These are phyloP conservation scores for Gymnopilus junonius DNA, from an alignment of 768 basidiomycete species.

Conservation along the genomic window DNA sequence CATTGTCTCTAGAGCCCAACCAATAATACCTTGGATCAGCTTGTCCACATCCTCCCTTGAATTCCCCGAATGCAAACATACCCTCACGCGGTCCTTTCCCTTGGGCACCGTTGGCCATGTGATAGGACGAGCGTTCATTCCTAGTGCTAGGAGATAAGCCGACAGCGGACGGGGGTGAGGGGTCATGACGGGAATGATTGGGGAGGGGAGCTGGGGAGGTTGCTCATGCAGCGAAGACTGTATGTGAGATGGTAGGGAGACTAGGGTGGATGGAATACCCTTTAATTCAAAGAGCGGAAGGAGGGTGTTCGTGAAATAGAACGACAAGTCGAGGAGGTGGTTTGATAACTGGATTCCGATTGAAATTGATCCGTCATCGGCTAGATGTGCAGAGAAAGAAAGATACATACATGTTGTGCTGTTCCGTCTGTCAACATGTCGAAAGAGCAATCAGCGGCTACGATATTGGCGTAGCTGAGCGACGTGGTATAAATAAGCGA, in stretches of 20 bases:
- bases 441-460: slow-evolving; percentile 78
- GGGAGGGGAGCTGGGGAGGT: slow-evolving; percentile 46
- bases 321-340: slow-evolving; percentile 49
- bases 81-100: slow-evolving; percentile 80
- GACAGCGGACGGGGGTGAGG: slow-evolving; percentile 77
- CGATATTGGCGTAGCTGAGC: slow-evolving; percentile 73
- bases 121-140: slow-evolving; percentile 76
- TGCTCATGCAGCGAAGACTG: slow-evolving; percentile 32
- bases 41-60: slow-evolving; percentile 62
- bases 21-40: slow-evolving; percentile 54
- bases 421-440: slow-evolving; percentile 76
- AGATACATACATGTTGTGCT: slow-evolving; percentile 54
- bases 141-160: slow-evolving; percentile 55
- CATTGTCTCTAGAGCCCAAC: slow-evolving; percentile 49
- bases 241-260: slow-evolving; percentile 43
- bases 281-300: slow-evolving; percentile 30
- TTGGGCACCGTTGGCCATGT: slow-evolving; percentile 90
- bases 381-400: not conserved
- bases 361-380: not conserved
- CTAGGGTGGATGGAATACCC: slow-evolving; percentile 37
- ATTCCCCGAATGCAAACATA: slow-evolving; percentile 89
- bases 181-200: slow-evolving; percentile 88
- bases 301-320: slow-evolving; percentile 41
- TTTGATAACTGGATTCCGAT: slow-evolving; percentile 29
- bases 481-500: slow-evolving; percentile 93